Evolutionary conservation across 495 filamentous ascomycete genomes (phyloP), one percentile per base, ranked within the genome.

Genomic region (Patellaria atrata): DNA sequence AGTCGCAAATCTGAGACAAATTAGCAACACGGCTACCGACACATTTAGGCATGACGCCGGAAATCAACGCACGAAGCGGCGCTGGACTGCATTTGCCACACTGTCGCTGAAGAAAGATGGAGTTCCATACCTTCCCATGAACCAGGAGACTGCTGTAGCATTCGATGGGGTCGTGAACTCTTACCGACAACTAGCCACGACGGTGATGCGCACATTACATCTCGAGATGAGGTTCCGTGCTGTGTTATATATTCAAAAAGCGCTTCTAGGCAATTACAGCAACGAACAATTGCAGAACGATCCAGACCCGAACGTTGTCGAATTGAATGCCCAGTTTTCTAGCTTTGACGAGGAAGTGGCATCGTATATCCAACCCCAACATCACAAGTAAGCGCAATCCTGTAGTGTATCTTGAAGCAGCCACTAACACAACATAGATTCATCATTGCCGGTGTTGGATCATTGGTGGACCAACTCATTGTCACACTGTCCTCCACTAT

Each of bases 141-240:
- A 85, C 42, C 63, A 71, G 24, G 80, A 92, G 41, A 89, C 81
- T 0, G 83, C 81, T 22, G 60, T 62, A 68, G 71, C 70, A n/a
- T 96, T 99, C 50, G 91, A 99, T 55, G 71, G 65, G 31, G 86
- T 89, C 23, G 58, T 94, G 12, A 62, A 72, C 31, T 85, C 80
- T 5, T 80, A 84, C 52, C 77, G 79, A 29, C 64, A 77, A 23
- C 73, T 99, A 23, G 77, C 79, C 24, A 62, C 66, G 5, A 82
- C 69, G 4, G 73, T 82, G 21, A 73, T 96, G 5, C 64, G 82
- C 26, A 85, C 83, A 5, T 59, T 99, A 5, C 87, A 94, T 54
- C 67, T 87, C 47, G 84, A 93, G 56, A 71, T 89, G 30, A 73
- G 89, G 31, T 81, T 78, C 49, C 79, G 78, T 32, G 69, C 89